Evolutionary conservation across 495 filamentous ascomycete genomes (phyloP), one percentile per base, ranked within the genome.

Genomic region (Aspergillus asperescens): DNA sequence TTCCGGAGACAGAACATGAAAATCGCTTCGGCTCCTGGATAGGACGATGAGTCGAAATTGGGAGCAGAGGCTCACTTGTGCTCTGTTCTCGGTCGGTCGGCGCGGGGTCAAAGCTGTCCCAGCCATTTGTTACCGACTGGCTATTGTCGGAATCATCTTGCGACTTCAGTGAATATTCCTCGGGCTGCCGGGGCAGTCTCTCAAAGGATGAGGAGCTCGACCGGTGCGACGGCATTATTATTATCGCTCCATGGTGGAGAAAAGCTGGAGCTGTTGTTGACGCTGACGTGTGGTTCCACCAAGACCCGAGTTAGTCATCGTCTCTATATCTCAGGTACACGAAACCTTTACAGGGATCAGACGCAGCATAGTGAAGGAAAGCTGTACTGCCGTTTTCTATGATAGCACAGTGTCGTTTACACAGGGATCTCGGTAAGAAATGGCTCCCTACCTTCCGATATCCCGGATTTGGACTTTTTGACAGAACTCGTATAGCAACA

Each of bases 1-100:
- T 62, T 13, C 63, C 62, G 1, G 61, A 27, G 22, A 60, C 19
- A 16, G 62, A 57, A 43, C 63, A 68, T 20, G 65, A 66, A 48
- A 69, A 66, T 48, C 57, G 52, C 44, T 49, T 42, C 10, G 49
- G 50, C n/a, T 29, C 12, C 34, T 47, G 47, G 10, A 10, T 31
- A 15, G 42, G 42, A 19, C 19, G 50, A 20, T n/a, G 18, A 20
- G 12, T 50, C n/a, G 61, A 57, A 16, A 55, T 58, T 22, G 61
- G 61, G 35, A 63, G 55, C 25, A 63, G 55, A 18, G 61, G 61
- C 18, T 63, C 61, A 22, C 44, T 55, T 32, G 56, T 52, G 52
- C 42, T 42, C 41, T 56, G 43, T 35, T 56, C 50, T 7, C 45
- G 44, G 19, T 54, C 52, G 47, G 48, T 31, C 18, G 51, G 47